Evolutionary conservation across 495 filamentous ascomycete species (phyloP).

Genomic region (Penicillium cataractarum): DNA sequence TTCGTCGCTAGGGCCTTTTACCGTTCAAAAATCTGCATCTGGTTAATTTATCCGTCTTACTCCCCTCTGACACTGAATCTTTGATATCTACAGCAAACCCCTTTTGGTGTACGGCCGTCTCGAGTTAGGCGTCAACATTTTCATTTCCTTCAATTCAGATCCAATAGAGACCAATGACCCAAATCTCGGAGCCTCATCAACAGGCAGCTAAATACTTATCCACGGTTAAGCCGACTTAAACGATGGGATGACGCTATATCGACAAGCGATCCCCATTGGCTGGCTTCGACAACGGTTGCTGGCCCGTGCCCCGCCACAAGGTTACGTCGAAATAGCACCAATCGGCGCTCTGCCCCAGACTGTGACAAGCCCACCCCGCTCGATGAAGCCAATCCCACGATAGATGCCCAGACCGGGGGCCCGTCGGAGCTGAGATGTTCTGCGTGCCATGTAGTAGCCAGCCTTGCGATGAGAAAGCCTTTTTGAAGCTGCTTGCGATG

Average conservation of each 20-base stretch:
- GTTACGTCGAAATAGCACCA: constrained; percentile 3
- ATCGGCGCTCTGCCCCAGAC: not conserved
- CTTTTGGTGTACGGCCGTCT: too few species aligned
- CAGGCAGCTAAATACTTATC: not conserved
- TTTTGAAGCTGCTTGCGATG: constrained; percentile 1
- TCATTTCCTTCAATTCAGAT: not conserved
- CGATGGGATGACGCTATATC: not conserved
- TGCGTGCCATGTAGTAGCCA: too few species aligned
- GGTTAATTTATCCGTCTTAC: not conserved
- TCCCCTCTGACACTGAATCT: not conserved
- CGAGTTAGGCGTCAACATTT: not conserved
- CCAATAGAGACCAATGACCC: not conserved
- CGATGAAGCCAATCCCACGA: not conserved
- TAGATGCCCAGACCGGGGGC: not conserved
- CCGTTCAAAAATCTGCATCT: not conserved
- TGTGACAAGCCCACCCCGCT: not conserved
- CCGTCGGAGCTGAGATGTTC: not conserved
- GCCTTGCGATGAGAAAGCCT: not conserved
- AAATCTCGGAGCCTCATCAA: not conserved
- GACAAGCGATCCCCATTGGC: not conserved
- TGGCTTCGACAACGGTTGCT: not conserved
- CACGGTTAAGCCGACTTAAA: not conserved
- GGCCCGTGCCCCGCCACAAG: not conserved
- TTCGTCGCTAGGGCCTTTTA: too few species aligned
- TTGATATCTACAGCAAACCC: not conserved